phyloP scores from a whole-genome alignment of 169 alveolate genomes.

The Eimeria acervulina region DNA sequence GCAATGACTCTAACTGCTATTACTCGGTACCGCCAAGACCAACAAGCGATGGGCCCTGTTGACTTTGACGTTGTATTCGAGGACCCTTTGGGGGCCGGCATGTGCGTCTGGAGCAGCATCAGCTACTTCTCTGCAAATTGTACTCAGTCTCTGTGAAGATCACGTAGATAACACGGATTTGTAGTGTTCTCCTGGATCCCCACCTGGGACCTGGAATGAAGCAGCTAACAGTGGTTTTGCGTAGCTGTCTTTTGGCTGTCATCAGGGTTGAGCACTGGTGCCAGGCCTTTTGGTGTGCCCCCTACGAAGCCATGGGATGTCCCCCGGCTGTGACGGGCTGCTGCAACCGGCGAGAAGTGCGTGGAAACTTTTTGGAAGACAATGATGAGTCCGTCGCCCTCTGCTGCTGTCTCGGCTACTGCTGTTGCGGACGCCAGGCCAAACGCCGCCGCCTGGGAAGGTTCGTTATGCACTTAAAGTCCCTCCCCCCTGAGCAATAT shows the following conservation, averaged over 20 bases:
- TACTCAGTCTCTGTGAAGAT: not conserved
- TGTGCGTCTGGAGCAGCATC: constrained; percentile 6
- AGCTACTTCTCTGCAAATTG: not conserved
- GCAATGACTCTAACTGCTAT: constrained; percentile 51
- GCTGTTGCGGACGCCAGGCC: constrained; percentile 77
- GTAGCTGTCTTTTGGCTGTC: not conserved
- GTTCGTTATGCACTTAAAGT: not conserved
- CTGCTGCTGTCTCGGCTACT: constrained; percentile 56
- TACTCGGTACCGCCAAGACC: constrained; percentile 57
- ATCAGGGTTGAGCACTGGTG: constrained; percentile 82
- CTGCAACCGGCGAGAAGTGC: constrained; percentile 75
- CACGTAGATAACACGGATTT: not conserved
- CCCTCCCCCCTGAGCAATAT: not conserved
- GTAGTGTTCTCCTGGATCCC: not conserved
- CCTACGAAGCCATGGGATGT: constrained; percentile 80
- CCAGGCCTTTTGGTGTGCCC: constrained; percentile 80
- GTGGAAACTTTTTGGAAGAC: constrained; percentile 51
- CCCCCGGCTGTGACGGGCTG: constrained; percentile 70
- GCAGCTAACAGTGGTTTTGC: not conserved
- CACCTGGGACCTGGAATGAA: not conserved
- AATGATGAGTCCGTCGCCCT: constrained; percentile 35
- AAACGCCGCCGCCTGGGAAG: constrained; percentile 2
- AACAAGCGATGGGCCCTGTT: constrained; percentile 41
- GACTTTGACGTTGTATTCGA: constrained; percentile 63
- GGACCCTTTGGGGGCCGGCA: constrained; percentile 77